phyloP scores from a whole-genome alignment of 495 filamentous ascomycete genomes.

The Neurospora sp. region DNA sequence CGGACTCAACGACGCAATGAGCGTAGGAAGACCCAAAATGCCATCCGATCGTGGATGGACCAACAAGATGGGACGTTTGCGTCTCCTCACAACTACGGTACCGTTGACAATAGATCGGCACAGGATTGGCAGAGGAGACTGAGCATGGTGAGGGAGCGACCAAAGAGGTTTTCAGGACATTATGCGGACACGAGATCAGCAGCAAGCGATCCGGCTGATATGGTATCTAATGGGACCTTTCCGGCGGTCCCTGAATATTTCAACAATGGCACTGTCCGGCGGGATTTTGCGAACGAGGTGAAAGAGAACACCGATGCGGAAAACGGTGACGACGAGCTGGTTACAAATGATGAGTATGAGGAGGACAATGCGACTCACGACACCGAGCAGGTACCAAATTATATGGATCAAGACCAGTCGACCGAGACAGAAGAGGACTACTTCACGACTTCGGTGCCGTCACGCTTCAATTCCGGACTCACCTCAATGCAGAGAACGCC shows the following conservation, averaged over 20 bases:
- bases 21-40: conserved; percentile 57
- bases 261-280: conserved; percentile 13
- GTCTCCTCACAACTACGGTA: conserved; percentile 44
- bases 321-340: conserved; percentile 83
- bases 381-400: background rate
- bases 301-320: conserved; percentile 61
- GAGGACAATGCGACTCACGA: conserved; percentile 31
- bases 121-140: conserved; percentile 30
- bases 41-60: conserved; percentile 83
- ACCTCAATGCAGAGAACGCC: conserved; percentile 10
- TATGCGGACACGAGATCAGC: conserved; percentile 42
- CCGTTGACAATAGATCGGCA: conserved; percentile 31
- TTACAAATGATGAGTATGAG: conserved; percentile 61
- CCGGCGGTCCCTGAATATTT: conserved; percentile 18
- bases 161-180: conserved; percentile 26
- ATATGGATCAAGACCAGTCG: background rate
- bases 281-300: conserved; percentile 21
- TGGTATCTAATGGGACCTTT: conserved; percentile 33
- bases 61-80: conserved; percentile 52
- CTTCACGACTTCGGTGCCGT: conserved; percentile 32
- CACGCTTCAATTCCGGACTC: conserved; percentile 18
- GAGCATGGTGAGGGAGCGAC: conserved; percentile 34
- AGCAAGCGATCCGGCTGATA: conserved; percentile 46
- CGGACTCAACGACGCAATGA: conserved; percentile 44
- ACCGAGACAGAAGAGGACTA: conserved; percentile 33